Evolutionary conservation across 208 protist genomes (phyloP).

Genomic region (Crithidia acanthocephali): DNA sequence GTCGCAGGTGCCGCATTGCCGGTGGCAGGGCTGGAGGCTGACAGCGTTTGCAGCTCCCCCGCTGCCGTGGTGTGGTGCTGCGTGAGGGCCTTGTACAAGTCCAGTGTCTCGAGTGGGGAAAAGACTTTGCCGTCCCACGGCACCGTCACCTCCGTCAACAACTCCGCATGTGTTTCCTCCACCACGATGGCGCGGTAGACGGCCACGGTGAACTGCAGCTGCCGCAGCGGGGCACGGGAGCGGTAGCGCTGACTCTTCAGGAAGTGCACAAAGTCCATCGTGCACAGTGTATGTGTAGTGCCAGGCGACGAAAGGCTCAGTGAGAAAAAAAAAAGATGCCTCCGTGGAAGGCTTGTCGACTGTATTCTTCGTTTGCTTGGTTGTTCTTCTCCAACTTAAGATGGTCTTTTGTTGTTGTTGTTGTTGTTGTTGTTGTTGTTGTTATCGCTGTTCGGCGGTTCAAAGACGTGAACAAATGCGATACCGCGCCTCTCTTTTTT

Average conservation of each 20-base stretch:
- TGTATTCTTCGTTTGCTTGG: no score
- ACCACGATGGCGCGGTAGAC: slow-evolving; percentile 69
- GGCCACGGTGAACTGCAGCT: slow-evolving; percentile 61
- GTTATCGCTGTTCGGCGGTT: no score
- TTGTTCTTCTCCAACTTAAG: no score
- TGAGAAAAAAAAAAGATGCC: no score
- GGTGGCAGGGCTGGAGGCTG: neutral
- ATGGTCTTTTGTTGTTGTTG: no score
- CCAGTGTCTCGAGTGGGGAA: slow-evolving; percentile 59
- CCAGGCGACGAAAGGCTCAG: no score
- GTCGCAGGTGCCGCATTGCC: neutral
- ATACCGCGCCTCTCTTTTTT: no score
- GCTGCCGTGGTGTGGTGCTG: neutral
- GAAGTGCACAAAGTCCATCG: slow-evolving; percentile 71
- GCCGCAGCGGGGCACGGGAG: slow-evolving; percentile 45
- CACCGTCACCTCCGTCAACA: slow-evolving; percentile 47
- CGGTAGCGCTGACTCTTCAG: slow-evolving; percentile 61
- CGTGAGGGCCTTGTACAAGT: slow-evolving; percentile 32
- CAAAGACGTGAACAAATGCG: no score
- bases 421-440: no score
- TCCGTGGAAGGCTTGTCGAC: no score
- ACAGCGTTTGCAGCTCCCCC: neutral
- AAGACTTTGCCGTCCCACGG: slow-evolving; percentile 71
- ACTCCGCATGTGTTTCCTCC: slow-evolving; percentile 60
- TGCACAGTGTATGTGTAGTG: no score